Base-by-base conservation (phyloP, 1,284 basidiomycete species). In the Ganoderma lucidum region DNA sequence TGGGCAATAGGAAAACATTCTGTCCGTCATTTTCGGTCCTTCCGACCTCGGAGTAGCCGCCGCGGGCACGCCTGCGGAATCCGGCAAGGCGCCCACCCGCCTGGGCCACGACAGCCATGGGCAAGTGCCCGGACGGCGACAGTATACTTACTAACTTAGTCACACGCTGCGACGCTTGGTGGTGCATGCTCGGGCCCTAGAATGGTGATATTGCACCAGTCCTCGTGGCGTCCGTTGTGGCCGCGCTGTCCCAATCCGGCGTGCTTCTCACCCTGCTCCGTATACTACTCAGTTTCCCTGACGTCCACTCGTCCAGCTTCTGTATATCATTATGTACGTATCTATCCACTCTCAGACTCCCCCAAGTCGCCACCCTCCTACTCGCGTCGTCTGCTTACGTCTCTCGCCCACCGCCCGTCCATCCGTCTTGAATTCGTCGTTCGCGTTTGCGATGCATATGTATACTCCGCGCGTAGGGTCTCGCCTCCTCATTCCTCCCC, bases 151-250 rank as follows among this genome's bases (percentile, higher is more conserved):
- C 23, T 23, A 23, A 23, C 23, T 23, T 23, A 23, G 23, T 23
- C 23, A 23, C 23, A 51, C 5, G 23, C 48, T 14, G 48, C 23
- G 48, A 51, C 48, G 23, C 48, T 51, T 35, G 35, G 35, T 6
- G 37, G 62, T 53, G 59, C n/a, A 68, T 55, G 59, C 41, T 67
- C 45, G 10, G 10, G 23, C 35, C 48, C 66, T 6, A 3, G 35
- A 30, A 64, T 51, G 64, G 70, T 6, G 45, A 70, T 28, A 68
- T 68, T 61, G 41, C 9, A 32, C 56, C 19, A 53, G 59, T 64
- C 65, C 65, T 66, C 63, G 68, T 70, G 66, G 63, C 66, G 63
- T 56, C 51, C 60, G n/a, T 32, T 39, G 53, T 41, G 23, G 60
- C n/a, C 41, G 30, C 35, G 17, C 37, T 17, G 12, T 39, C 35